These are phyloP conservation scores for Trichoderma atroviride DNA, from an alignment of 2,329 filamentous ascomycete species.

Conservation along the genomic window DNA sequence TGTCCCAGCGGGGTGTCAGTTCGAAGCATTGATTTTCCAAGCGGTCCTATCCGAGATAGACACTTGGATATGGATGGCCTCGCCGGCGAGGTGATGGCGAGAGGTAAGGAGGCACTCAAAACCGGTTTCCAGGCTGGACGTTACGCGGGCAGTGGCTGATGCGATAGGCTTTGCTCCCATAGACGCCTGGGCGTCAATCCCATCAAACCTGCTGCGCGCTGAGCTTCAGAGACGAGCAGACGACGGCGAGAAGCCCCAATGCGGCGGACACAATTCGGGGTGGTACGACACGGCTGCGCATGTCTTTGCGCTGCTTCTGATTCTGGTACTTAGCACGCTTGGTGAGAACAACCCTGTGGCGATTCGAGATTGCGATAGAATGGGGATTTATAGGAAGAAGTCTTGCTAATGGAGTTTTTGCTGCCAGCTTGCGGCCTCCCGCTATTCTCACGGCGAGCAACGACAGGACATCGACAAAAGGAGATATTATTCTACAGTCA, in stretches of 20 bases:
- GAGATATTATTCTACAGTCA: constrained; percentile 67
- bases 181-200: constrained; percentile 50
- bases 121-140: background rate
- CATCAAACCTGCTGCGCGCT: constrained; percentile 55
- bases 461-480: constrained; percentile 59
- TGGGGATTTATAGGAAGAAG: no score
- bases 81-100: constrained; percentile 27
- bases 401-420: constrained; percentile 7
- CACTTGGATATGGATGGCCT: constrained; percentile 27
- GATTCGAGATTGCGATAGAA: background rate
- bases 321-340: constrained; percentile 62
- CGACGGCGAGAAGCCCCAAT: constrained; percentile 49
- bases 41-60: background rate
- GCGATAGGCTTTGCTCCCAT: background rate
- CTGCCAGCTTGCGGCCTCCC: constrained; percentile 65
- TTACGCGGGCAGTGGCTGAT: background rate
- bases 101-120: constrained; percentile 19
- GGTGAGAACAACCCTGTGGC: constrained; percentile 43
- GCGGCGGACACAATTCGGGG: constrained; percentile 55
- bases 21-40: constrained; percentile 10
- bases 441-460: constrained; percentile 62
- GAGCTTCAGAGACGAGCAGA: constrained; percentile 55
- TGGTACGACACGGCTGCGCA: constrained; percentile 69
- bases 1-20: background rate
- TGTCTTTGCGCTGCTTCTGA: constrained; percentile 68